Conservation (phyloP, 176 grass and related monocot genomes). For the Tillandsia leiboldiana region DNA sequence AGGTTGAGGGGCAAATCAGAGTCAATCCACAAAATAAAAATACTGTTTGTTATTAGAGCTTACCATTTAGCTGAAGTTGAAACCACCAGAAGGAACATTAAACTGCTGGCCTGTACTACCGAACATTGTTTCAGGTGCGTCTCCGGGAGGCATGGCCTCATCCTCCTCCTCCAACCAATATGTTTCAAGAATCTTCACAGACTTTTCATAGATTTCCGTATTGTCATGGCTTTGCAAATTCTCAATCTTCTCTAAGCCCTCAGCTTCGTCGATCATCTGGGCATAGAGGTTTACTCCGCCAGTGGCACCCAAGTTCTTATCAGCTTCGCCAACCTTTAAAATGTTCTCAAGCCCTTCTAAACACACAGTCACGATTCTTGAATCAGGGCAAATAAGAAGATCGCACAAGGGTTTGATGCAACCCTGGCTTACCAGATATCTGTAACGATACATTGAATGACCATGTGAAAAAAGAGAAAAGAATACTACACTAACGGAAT, state of each 20-base stretch:
- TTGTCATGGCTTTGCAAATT: constrained; percentile 22
- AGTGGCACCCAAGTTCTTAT: constrained; percentile 8
- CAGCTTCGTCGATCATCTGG: constrained; percentile 15
- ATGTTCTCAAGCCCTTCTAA: constrained; percentile 14
- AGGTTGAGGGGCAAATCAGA: too few species aligned
- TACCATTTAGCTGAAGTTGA: constrained; percentile 20
- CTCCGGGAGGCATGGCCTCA: constrained; percentile 1
- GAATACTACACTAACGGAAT: neutral
- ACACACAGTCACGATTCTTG: constrained; percentile 18
- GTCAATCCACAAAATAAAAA: too few species aligned
- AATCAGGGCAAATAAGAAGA: constrained; percentile 21
- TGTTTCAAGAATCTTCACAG: constrained; percentile 18
- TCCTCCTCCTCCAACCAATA: constrained; percentile 21
- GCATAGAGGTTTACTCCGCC: constrained; percentile 4
- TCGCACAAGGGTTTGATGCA: constrained; percentile 27
- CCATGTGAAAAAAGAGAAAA: neutral
- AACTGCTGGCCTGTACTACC: neutral
- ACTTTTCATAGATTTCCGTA: constrained; percentile 24
- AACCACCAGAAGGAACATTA: constrained; percentile 16
- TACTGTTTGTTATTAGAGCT: too few species aligned
- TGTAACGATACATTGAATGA: neutral
- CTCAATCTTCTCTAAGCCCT: constrained; percentile 26
- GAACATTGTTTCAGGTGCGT: neutral
- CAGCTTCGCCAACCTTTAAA: constrained; percentile 19
- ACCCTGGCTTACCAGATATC: constrained; percentile 12